Conservation (phyloP, 2,329 filamentous ascomycete genomes). For the Ceratocystis alfenasii region DNA sequence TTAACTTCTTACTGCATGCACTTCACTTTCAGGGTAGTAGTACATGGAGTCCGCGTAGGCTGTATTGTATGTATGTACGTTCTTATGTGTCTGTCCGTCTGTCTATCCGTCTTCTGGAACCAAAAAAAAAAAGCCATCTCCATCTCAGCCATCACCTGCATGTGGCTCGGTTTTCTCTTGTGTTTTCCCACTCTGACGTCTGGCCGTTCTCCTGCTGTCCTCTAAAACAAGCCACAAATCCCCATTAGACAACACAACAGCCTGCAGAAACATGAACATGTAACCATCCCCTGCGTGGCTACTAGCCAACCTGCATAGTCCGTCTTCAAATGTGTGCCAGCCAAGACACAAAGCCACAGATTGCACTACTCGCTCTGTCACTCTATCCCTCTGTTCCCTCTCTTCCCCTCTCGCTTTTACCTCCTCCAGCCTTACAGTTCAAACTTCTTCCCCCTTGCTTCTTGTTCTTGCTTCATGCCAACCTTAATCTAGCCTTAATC, state of each 20-base stretch:
- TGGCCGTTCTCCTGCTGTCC: too few relatives aligned
- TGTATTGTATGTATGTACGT: too few relatives aligned
- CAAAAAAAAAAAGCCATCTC: background rate
- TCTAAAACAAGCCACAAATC: too few relatives aligned
- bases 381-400: background rate
- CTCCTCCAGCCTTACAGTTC: background rate
- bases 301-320: background rate
- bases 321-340: background rate
- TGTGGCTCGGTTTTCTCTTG: too few relatives aligned
- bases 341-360: background rate
- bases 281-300: background rate
- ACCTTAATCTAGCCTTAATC: constrained; percentile 11
- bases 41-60: background rate
- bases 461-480: constrained; percentile 5
- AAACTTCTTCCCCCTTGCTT: background rate
- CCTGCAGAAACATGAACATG: background rate
- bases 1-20: background rate
- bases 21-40: background rate
- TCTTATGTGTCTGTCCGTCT: background rate
- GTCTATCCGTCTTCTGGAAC: background rate
- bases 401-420: background rate
- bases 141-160: background rate
- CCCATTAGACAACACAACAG: background rate
- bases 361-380: background rate
- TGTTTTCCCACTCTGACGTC: too few relatives aligned